phyloP scores from a whole-genome alignment of 768 basidiomycete genomes.

The Clavulina sp. region DNA sequence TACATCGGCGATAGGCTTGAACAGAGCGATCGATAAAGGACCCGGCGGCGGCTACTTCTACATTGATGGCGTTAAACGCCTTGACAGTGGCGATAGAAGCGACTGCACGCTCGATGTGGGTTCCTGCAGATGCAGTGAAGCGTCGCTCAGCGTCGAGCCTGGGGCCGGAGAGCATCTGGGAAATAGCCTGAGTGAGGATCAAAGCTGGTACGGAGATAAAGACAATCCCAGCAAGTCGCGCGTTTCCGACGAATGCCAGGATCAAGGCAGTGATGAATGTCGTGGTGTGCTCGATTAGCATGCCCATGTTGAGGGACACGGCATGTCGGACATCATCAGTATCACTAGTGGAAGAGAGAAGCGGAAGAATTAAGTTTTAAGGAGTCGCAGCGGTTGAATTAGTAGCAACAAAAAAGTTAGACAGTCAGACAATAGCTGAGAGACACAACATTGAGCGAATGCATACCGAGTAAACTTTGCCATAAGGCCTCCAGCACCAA shows the following conservation, averaged over 20 bases:
- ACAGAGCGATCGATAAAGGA: conserved; percentile 15
- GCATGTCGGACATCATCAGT: conserved; percentile 87
- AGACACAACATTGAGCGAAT: not conserved
- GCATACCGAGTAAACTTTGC: conserved; percentile 70
- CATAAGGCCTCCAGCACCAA: conserved; percentile 84
- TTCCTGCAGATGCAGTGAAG: conserved; percentile 52
- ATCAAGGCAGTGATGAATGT: conserved; percentile 63
- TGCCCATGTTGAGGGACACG: conserved; percentile 61
- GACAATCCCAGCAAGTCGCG: conserved; percentile 76
- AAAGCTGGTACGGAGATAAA: conserved; percentile 77
- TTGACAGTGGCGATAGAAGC: conserved; percentile 67
- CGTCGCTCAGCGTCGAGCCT: conserved; percentile 49
- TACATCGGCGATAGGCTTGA: conserved; percentile 14
- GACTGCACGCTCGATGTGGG: conserved; percentile 60
- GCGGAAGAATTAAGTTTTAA: conserved; percentile 4
- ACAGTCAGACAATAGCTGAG: not conserved
- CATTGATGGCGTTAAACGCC: conserved; percentile 24
- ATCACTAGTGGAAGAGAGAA: conserved; percentile 35
- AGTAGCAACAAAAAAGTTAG: not conserved
- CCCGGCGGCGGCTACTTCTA: conserved; percentile 18
- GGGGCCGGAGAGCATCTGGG: conserved; percentile 51
- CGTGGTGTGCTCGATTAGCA: conserved; percentile 61
- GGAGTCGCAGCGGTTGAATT: too few species aligned
- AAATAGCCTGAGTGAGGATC: conserved; percentile 53
- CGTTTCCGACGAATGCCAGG: conserved; percentile 68